Percentiles rank a stretch among this genome's conserved stretches.
phyloP scores from a whole-genome alignment of 352 stramenopile species.

The Phytopythium sindhum region DNA sequence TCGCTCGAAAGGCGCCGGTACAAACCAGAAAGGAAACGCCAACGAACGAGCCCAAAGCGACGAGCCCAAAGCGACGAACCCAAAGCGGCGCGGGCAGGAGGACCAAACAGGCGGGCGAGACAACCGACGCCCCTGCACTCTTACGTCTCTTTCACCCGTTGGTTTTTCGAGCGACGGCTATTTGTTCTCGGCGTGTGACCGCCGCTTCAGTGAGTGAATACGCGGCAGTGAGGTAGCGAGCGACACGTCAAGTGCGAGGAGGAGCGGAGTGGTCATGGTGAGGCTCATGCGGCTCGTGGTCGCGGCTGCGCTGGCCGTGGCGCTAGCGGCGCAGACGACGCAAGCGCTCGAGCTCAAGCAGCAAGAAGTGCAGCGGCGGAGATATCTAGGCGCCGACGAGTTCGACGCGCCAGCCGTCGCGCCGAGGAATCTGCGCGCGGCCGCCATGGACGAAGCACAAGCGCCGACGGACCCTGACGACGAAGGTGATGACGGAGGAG shows the following conservation, averaged over 20 bases:
- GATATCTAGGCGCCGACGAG: background rate
- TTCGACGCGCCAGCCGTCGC: background rate
- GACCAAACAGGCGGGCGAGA: background rate
- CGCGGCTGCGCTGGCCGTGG: conserved; percentile 3
- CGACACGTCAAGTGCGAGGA: background rate
- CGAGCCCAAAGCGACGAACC: background rate
- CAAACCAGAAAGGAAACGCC: background rate
- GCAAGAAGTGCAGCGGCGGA: background rate
- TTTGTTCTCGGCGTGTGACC: too few species aligned
- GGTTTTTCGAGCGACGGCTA: too few species aligned
- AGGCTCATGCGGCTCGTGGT: background rate
- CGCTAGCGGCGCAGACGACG: background rate
- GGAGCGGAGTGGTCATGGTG: background rate
- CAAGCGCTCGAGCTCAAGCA: background rate
- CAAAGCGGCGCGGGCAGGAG: background rate
- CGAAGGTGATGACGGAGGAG: background rate
- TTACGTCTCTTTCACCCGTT: too few species aligned
- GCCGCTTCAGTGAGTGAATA: background rate
- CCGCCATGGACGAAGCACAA: background rate
- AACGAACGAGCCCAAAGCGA: background rate
- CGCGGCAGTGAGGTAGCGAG: background rate
- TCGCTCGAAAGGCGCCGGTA: background rate
- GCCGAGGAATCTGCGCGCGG: background rate
- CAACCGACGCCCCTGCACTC: background rate
- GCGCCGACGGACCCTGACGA: background rate